These are phyloP conservation scores for Aegilops speltoides DNA, from an alignment of 176 grass and related monocot genomes.

Conservation along the genomic window DNA sequence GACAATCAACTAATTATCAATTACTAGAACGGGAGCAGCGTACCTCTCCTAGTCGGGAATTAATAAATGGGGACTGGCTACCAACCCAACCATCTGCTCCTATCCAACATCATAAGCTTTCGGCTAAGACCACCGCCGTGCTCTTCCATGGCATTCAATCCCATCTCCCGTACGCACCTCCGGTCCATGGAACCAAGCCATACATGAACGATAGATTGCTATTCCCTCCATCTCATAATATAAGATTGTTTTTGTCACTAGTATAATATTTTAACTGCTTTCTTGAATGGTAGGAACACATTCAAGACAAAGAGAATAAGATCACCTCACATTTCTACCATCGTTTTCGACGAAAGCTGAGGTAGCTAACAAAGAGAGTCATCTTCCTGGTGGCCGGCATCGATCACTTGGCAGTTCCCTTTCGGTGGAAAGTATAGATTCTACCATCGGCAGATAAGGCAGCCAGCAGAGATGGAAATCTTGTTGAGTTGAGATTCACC, in stretches of 20 bases:
- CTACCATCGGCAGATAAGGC: not conserved
- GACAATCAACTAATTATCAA: not conserved
- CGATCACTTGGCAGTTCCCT: not conserved
- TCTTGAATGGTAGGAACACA: no score
- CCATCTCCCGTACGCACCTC: conserved; percentile 6
- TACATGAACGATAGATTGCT: no score
- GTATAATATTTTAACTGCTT: no score
- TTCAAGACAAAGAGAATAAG: no score
- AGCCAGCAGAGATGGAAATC: not conserved
- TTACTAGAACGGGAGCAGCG: not conserved
- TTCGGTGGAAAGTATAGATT: not conserved
- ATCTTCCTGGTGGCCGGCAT: no score
- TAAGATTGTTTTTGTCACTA: no score
- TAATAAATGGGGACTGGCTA: conserved; percentile 49
- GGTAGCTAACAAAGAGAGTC: no score
- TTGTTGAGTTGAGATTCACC: not conserved
- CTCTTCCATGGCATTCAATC: conserved; percentile 25
- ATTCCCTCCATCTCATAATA: no score
- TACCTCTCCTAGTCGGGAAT: not conserved
- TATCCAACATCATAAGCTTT: no score
- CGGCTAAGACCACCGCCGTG: not conserved
- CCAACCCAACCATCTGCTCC: conserved; percentile 20
- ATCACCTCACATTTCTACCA: no score
- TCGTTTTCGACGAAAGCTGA: no score
- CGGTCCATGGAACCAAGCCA: no score